A percentile compares a stretch with the other conserved stretches of the same genome.
Evolutionary conservation across 2,329 filamentous ascomycete genomes (phyloP).

Genomic region (Fusarium chaquense): DNA sequence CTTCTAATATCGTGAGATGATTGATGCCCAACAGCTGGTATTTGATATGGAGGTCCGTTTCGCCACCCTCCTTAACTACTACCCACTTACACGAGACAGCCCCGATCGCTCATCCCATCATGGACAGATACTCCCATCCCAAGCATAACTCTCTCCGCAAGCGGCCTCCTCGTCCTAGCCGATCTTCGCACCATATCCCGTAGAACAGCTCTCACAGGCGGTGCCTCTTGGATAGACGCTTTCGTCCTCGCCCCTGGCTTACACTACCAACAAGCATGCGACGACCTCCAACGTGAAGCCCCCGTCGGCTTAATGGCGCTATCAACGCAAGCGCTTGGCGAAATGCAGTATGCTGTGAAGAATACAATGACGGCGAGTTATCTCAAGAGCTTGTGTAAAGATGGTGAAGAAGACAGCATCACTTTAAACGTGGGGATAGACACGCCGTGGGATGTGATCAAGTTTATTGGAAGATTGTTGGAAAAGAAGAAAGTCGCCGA

Average conservation of each 20-base stretch:
- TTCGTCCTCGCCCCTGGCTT: conserved; percentile 70
- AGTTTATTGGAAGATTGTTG: conserved; percentile 21
- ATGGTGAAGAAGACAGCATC: conserved; percentile 37
- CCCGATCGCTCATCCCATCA: conserved; percentile 52
- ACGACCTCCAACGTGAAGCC: conserved; percentile 59
- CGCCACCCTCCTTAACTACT: background rate
- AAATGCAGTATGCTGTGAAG: conserved; percentile 53
- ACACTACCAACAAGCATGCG: conserved; percentile 70
- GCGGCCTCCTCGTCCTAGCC: conserved; percentile 69
- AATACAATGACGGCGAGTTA: conserved; percentile 67
- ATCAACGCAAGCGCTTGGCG: conserved; percentile 34
- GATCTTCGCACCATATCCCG: conserved; percentile 68
- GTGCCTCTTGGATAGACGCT: conserved; percentile 67
- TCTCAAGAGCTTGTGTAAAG: conserved; percentile 48
- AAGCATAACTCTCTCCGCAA: conserved; percentile 60
- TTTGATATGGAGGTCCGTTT: conserved; percentile 30
- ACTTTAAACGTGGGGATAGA: conserved; percentile 49
- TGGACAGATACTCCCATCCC: conserved; percentile 62
- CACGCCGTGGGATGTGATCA: conserved; percentile 41
- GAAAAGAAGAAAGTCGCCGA: conserved; percentile 12
- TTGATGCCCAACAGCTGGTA: background rate
- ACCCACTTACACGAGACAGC: conserved; percentile 21
- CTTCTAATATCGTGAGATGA: background rate
- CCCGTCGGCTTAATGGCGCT: conserved; percentile 50
- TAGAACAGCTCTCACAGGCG: conserved; percentile 68